These are phyloP conservation scores for Gautieria morchelliformis DNA, from an alignment of 768 basidiomycete genomes.

Conservation along the genomic window DNA sequence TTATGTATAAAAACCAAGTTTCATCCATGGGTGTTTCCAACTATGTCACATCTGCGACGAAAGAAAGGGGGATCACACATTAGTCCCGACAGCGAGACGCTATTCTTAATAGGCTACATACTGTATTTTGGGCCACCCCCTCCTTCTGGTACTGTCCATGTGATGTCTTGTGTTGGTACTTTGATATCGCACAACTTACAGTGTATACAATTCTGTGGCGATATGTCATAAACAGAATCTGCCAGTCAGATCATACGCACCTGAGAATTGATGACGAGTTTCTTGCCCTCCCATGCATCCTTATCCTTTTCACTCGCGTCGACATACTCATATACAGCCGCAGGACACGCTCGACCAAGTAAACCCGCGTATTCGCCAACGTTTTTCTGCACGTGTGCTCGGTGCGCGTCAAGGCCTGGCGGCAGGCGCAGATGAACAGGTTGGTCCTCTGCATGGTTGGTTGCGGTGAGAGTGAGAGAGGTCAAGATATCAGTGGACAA, in stretches of 20 bases:
- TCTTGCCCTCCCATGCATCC: slow-evolving; percentile 59
- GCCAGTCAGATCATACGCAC: slow-evolving; percentile 28
- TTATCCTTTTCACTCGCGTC: slow-evolving; percentile 40
- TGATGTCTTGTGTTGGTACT: slow-evolving; percentile 92
- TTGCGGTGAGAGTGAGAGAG: slow-evolving; percentile 80
- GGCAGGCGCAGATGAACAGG: slow-evolving; percentile 78
- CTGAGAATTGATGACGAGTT: slow-evolving; percentile 94
- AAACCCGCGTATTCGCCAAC: slow-evolving; percentile 76
- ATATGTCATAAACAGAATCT: slow-evolving; percentile 19
- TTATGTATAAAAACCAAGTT: background rate
- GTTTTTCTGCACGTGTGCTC: slow-evolving; percentile 67
- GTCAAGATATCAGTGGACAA: slow-evolving; percentile 92
- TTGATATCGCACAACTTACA: slow-evolving; percentile 97
- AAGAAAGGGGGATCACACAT: no score
- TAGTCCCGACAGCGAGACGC: background rate
- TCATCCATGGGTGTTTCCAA: background rate
- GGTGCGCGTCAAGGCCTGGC: slow-evolving; percentile 36
- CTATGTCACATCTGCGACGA: background rate
- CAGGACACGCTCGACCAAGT: slow-evolving; percentile 85
- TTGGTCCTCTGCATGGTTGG: slow-evolving; percentile 96
- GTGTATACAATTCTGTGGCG: slow-evolving; percentile 74
- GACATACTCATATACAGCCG: slow-evolving; percentile 95
- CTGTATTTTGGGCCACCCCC: slow-evolving; percentile 96
- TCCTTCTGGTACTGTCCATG: slow-evolving; percentile 94
- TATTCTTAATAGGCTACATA: slow-evolving; percentile 27